Conservation (phyloP, 202 grass and related monocot genomes). For the Bolboschoenoplectus hybrid region DNA sequence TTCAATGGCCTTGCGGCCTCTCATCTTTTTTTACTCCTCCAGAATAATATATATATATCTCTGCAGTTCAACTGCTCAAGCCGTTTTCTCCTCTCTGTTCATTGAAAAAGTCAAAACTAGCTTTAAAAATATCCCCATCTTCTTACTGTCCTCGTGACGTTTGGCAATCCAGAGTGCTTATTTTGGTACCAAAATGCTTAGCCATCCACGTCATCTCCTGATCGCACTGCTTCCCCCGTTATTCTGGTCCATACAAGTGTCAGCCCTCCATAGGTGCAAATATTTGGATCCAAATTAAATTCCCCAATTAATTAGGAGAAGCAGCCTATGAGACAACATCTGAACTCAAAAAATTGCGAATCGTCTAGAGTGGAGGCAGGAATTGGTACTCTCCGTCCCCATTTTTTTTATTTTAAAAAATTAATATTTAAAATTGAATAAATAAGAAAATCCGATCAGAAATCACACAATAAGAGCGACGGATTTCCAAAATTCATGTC, state of each 20-base stretch:
- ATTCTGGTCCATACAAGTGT: constrained; percentile 7
- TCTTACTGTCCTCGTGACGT: background rate
- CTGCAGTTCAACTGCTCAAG: background rate
- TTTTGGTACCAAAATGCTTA: background rate
- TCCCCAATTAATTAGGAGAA: constrained; percentile 6
- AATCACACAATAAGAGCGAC: no score
- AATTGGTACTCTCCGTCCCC: background rate
- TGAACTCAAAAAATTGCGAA: background rate
- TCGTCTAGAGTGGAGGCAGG: background rate
- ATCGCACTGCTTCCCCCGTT: background rate
- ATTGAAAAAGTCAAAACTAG: background rate
- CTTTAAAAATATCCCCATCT: background rate
- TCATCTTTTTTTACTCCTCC: background rate
- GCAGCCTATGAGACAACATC: background rate
- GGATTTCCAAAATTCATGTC: no score
- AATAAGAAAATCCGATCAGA: no score
- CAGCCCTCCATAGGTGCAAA: background rate
- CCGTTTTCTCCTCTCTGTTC: background rate
- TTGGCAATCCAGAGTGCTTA: background rate
- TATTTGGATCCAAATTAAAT: background rate
- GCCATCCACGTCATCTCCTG: constrained; percentile 9
- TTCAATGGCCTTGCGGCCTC: no score
- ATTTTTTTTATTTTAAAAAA: no score
- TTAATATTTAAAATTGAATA: no score
- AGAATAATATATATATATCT: background rate